Evolutionary conservation across 176 grass and related monocot genomes (phyloP).

Genomic region (Bothriochloa decipiens): DNA sequence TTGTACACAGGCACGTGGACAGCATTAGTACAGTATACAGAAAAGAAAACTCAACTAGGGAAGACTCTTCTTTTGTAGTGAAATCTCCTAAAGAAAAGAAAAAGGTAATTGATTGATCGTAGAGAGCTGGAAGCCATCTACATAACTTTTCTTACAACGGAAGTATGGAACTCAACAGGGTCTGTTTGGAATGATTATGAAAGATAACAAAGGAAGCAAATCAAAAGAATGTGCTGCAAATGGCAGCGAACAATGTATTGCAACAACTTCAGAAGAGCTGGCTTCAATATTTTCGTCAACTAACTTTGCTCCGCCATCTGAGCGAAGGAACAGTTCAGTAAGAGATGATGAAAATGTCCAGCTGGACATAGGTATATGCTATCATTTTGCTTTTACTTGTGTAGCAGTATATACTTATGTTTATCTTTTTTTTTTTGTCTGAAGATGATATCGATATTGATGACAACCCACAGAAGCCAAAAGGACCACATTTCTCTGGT

Average conservation of each 20-base stretch:
- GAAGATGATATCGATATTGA: constrained; percentile 95
- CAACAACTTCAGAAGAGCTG: constrained; percentile 61
- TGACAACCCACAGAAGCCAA: constrained; percentile 70
- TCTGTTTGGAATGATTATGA: constrained; percentile 82
- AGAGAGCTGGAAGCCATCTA: constrained; percentile 1
- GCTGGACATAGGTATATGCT: constrained; percentile 79
- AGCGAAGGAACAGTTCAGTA: constrained; percentile 60
- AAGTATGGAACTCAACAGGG: constrained; percentile 61
- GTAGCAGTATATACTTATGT: constrained; percentile 25
- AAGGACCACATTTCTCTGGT: constrained; percentile 77
- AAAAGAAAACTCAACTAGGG: constrained; percentile 47
- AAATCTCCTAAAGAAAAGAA: constrained; percentile 89
- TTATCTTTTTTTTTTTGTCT: constrained; percentile 33
- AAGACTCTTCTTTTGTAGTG: constrained; percentile 60
- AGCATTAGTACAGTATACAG: constrained; percentile 71
- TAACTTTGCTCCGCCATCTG: constrained; percentile 62
- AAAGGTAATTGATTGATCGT: constrained; percentile 63
- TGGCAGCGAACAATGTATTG: constrained; percentile 45
- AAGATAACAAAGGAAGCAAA: constrained; percentile 85
- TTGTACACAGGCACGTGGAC: constrained; percentile 66
- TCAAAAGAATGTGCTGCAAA: constrained; percentile 61
- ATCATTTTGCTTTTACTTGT: constrained; percentile 32
- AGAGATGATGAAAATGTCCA: constrained; percentile 62
- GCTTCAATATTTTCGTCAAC: constrained; percentile 68
- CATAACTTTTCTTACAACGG: constrained; percentile 27